Evolutionary conservation across 495 filamentous ascomycete genomes (phyloP).

Genomic region (Hyaloscypha bicolor): DNA sequence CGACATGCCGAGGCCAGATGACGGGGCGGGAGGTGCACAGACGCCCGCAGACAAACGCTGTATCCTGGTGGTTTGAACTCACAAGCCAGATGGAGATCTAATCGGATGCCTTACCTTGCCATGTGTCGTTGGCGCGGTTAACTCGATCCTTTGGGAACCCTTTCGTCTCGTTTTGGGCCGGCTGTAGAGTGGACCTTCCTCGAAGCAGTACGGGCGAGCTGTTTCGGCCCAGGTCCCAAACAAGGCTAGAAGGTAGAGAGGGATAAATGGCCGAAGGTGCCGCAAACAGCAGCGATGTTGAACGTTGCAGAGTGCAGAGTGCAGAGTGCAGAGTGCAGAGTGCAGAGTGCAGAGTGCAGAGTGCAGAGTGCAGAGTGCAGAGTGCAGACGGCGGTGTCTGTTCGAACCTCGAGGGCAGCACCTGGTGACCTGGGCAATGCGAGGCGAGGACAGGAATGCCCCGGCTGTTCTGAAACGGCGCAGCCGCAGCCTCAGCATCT

Average conservation of each 20-base stretch:
- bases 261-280: neutral
- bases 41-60: constrained; percentile 5
- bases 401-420: no score
- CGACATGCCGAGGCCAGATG: neutral
- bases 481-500: neutral
- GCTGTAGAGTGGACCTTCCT: neutral
- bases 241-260: neutral
- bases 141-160: neutral
- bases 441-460: neutral
- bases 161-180: neutral
- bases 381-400: no score
- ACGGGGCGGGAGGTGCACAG: constrained; percentile 12
- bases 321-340: no score
- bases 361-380: no score
- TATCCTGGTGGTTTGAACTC: neutral
- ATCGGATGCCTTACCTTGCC: constrained; percentile 8
- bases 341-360: no score
- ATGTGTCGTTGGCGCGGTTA: neutral
- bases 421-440: neutral
- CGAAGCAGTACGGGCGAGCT: neutral
- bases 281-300: no score
- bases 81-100: constrained; percentile 7
- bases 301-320: no score
- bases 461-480: neutral
- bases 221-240: neutral